These are phyloP conservation scores for Colletotrichum trifolii DNA, from an alignment of 2,329 filamentous ascomycete genomes.

Conservation along the genomic window DNA sequence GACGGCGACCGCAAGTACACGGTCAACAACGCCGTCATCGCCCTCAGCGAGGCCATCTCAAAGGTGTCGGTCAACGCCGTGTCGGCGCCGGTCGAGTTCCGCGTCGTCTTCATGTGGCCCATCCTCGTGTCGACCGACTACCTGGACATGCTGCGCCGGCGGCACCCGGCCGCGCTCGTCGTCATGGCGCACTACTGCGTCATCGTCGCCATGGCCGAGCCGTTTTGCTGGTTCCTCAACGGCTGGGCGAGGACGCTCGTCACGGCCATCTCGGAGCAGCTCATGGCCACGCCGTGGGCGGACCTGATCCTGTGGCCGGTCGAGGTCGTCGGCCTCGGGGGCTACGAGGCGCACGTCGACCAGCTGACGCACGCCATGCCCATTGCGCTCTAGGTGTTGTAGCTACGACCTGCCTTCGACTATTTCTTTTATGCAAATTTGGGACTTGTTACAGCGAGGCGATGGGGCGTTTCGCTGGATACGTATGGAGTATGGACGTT, in stretches of 20 bases:
- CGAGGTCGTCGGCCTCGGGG: slow-evolving; percentile 16
- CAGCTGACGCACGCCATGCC: slow-evolving; percentile 25
- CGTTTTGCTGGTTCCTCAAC: slow-evolving; percentile 38
- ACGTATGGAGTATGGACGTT: neutral
- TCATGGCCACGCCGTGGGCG: slow-evolving; percentile 24
- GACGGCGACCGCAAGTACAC: slow-evolving; percentile 28
- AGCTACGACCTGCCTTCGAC: neutral
- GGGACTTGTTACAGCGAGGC: neutral
- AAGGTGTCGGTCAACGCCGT: slow-evolving; percentile 30
- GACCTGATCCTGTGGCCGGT: slow-evolving; percentile 26
- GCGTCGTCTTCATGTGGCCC: slow-evolving; percentile 41
- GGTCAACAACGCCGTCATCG: slow-evolving; percentile 25
- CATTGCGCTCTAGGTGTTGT: slow-evolving; percentile 3
- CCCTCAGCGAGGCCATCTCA: slow-evolving; percentile 25
- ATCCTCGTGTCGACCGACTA: slow-evolving; percentile 40
- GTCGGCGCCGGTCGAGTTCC: slow-evolving; percentile 38
- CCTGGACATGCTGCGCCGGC: slow-evolving; percentile 37
- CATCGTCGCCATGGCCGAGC: slow-evolving; percentile 38
- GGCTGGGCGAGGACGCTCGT: slow-evolving; percentile 30
- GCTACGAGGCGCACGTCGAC: slow-evolving; percentile 17
- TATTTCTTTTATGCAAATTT: neutral
- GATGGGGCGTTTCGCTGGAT: neutral
- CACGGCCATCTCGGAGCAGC: slow-evolving; percentile 19
- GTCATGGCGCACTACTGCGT: slow-evolving; percentile 41
- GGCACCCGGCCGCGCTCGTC: slow-evolving; percentile 37